Evolutionary conservation across 1,139 yeast species (phyloP).

Genomic region (Candida anutae): DNA sequence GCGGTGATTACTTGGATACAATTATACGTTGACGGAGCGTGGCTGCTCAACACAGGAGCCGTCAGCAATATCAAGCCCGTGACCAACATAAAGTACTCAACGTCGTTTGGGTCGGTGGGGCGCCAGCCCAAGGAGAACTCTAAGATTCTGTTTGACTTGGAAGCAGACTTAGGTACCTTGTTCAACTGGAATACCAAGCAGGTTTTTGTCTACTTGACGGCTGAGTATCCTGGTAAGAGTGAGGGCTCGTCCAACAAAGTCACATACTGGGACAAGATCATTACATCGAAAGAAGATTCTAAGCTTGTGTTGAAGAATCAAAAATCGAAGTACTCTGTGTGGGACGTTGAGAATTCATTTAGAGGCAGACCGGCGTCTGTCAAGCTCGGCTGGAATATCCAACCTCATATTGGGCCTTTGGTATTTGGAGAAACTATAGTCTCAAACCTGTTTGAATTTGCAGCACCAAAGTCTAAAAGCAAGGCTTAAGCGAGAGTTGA

Average conservation of each 20-base stretch:
- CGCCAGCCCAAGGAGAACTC: conserved; percentile 78
- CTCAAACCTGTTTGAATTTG: conserved; percentile 21
- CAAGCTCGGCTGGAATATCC: conserved; percentile 82
- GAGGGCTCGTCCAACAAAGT: conserved; percentile 52
- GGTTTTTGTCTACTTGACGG: conserved; percentile 81
- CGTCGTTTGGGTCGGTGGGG: conserved; percentile 64
- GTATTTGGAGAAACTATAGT: conserved; percentile 53
- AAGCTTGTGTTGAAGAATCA: conserved; percentile 41
- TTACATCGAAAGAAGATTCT: conserved; percentile 54
- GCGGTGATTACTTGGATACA: conserved; percentile 43
- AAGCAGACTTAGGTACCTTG: conserved; percentile 55
- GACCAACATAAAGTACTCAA: conserved; percentile 50
- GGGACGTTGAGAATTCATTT: conserved; percentile 73
- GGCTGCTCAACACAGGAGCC: conserved; percentile 34
- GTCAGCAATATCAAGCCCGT: conserved; percentile 31
- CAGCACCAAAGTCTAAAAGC: too few relatives aligned
- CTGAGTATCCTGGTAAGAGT: conserved; percentile 69
- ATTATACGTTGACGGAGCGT: conserved; percentile 37
- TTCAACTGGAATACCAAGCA: conserved; percentile 98
- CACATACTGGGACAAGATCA: conserved; percentile 87
- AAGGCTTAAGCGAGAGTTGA: too few relatives aligned
- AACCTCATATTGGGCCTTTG: conserved; percentile 83
- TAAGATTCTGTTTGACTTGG: conserved; percentile 63
- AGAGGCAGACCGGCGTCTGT: conserved; percentile 62
- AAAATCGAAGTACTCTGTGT: conserved; percentile 74